Evolutionary conservation across 2,329 filamentous ascomycete genomes (phyloP).

Genomic region (Fusarium buxicola): DNA sequence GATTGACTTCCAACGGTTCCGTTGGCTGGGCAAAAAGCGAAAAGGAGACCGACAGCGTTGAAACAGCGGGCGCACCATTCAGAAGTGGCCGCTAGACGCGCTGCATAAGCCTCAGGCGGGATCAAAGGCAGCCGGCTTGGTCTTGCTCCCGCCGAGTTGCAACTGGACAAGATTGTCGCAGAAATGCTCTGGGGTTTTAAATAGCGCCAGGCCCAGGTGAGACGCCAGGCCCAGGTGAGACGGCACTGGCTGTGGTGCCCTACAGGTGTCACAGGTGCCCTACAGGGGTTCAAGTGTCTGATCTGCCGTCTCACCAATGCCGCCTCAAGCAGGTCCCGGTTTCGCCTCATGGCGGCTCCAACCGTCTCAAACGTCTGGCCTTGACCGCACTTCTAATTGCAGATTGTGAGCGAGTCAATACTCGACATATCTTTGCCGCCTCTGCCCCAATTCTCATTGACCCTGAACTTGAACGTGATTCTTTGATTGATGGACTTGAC

Average conservation of each 20-base stretch:
- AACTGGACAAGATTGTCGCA: background rate
- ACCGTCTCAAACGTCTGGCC: background rate
- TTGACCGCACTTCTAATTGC: conserved; percentile 4
- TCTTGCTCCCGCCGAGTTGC: conserved; percentile 5
- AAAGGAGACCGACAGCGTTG: background rate
- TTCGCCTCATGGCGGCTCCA: conserved; percentile 27
- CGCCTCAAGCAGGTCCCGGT: conserved; percentile 38
- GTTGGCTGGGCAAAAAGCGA: background rate
- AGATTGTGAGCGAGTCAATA: background rate
- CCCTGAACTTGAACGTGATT: background rate
- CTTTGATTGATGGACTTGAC: conserved; percentile 13
- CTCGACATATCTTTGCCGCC: conserved; percentile 18
- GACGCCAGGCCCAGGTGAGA: background rate
- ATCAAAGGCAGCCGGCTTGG: conserved; percentile 25
- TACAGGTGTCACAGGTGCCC: background rate
- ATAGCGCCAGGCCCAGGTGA: background rate
- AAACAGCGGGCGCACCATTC: conserved; percentile 14
- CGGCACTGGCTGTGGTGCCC: background rate
- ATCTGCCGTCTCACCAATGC: conserved; percentile 43
- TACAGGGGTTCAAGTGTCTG: conserved; percentile 28
- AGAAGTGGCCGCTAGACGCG: background rate
- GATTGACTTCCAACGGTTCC: too few species aligned
- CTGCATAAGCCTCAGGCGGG: conserved; percentile 13
- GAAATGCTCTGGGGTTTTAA: conserved; percentile 5
- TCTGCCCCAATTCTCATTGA: conserved; percentile 20